Evolutionary conservation across 2,329 filamentous ascomycete genomes (phyloP), one percentile per base, ranked within the genome.

Genomic region (Phyllosticta paracitricarpa): DNA sequence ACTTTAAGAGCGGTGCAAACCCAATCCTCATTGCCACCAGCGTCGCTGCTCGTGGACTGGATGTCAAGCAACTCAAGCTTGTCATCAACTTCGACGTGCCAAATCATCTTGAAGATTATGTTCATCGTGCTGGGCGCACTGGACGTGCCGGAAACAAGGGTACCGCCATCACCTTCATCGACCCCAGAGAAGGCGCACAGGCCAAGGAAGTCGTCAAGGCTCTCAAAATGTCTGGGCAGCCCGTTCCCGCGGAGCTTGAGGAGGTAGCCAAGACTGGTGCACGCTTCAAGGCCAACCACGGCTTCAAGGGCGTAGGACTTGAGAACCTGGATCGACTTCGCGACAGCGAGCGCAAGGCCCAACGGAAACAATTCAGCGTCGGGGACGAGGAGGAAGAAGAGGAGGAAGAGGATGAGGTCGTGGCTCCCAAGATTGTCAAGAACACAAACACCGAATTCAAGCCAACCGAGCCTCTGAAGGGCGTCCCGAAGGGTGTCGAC

Each of bases 51-150:
- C 89, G 94, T 73, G 94, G 94, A 63, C 80, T 99, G 51, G 94
- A 99, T 72, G 93, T 99, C 54, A 96, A 97, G 76, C 91, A 96
- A 72, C 81, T 99, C 35, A 97, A 95, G 74, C 82, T 97, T 33
- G 94, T 99, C 8, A 87, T 99, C 76, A 97, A 97, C 75, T 97
- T 91, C 71, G 92, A 97, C 70, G 89, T 88, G 0, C 93, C 92
- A 0, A 96, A 96, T 69, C 92, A 97, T 76, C 76, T 96, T 64
- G 94, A 99, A 75, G 94, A 97, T 71, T 97, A 97, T 69, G 93
- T 97, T 51, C 94, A 97, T 73, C 88, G 94, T 65, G 91, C 89
- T 61, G 94, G 94, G 56, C 89, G 94, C 68, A 97, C 94, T 7
- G 94, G 94, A 10, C 88, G 94, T 71, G 94, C 94, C 54, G 94